Conservation (phyloP, 2,329 filamentous ascomycete species). For the Colletotrichum navitas region DNA sequence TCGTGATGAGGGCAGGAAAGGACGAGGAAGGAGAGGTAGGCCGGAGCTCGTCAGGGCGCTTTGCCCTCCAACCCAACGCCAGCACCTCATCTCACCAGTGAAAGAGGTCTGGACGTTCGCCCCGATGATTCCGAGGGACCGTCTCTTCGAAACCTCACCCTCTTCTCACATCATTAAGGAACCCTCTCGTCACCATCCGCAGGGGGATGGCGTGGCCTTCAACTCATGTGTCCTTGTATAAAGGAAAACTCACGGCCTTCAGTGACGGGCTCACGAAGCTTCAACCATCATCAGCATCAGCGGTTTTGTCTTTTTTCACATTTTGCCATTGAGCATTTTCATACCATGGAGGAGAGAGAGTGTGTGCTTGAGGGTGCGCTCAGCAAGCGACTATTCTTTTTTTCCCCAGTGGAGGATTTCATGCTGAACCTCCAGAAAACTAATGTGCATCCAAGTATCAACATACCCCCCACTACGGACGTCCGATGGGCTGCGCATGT, state of each 20-base stretch:
- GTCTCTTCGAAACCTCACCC: background rate
- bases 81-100: background rate
- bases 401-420: conserved; percentile 2
- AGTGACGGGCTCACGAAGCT: conserved; percentile 37
- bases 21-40: conserved; percentile 9
- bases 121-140: conserved; percentile 28
- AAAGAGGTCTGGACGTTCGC: background rate
- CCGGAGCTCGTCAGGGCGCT: conserved; percentile 34
- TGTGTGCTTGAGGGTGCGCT: background rate
- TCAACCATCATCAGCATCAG: conserved; percentile 31
- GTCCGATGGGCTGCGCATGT: background rate
- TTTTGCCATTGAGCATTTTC: conserved; percentile 28
- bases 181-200: background rate
- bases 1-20: conserved; percentile 5
- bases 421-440: background rate
- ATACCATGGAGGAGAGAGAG: background rate
- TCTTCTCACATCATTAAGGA: background rate
- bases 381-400: background rate
- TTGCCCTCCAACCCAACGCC: background rate
- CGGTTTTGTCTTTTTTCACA: background rate
- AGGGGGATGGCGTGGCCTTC: background rate
- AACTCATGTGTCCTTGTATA: background rate
- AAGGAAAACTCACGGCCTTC: conserved; percentile 5
- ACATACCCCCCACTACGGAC: background rate
- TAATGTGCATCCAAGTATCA: conserved; percentile 25